Base-by-base conservation (phyloP, 2,329 filamentous ascomycete genomes). In the Fusarium sp. region DNA sequence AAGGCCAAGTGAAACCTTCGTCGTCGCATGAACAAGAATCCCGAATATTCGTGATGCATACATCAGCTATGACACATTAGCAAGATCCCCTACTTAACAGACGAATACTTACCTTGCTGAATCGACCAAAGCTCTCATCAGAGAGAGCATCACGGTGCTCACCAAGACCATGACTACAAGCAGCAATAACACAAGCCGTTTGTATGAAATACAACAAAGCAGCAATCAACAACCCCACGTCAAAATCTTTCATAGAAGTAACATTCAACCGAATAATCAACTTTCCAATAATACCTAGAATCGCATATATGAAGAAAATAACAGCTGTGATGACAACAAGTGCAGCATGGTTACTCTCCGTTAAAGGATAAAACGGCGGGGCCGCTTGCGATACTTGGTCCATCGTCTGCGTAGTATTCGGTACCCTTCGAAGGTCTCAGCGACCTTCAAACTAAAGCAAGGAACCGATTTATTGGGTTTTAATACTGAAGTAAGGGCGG, bases 221-320 rank as follows among this genome's bases (percentile, higher is more conserved):
- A 1, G 65, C 55, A 11, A 37, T 51, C 4, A 76, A 15, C 7
- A 76, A 9, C 1, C 62, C 56, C 5, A 68, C 23, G 42, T 76
- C 74, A 29, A 69, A 76, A 11, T 75, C 74, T 38, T 70, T 64
- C 55, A 77, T 60, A 4, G 74, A 76, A 18, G 73, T 73, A 9
- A 76, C 72, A 25, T 76, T 76, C 29, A 76, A 42, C 11, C 74
- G 74, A 25, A 76, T 76, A 19, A 76, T 62, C 15, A 77, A 21
- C 49, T 76, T 76, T 2, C 66, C 68, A 9, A 74, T 11, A 3
- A 74, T 73, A 5, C 70, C 74, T 3, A 76, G 48, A 14, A 76
- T 23, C 11, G 74, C 71, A 29, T 76, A 76, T 21, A 74, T 63
- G 10, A 74, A 59, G 46, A 76, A 77, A 23, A 74, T 57, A 5